phyloP scores from a whole-genome alignment of 179 eudicot species.

The Silene vulgaris region DNA sequence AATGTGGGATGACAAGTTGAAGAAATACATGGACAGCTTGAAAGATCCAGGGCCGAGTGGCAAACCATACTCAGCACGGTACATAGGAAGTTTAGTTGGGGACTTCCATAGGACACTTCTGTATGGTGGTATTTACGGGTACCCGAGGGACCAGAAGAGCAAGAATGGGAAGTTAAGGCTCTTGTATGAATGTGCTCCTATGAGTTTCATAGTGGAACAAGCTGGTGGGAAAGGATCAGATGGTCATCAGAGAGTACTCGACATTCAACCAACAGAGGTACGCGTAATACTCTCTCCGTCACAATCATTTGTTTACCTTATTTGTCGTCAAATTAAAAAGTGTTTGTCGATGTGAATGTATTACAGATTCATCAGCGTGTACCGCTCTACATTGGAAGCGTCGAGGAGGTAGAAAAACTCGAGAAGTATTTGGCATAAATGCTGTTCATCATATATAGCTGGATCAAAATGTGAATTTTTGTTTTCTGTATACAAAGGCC shows the following conservation, averaged over 20 bases:
- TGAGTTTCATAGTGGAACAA: slow-evolving; percentile 90
- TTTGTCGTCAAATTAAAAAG: not conserved
- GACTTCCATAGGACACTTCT: slow-evolving; percentile 81
- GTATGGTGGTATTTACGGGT: slow-evolving; percentile 91
- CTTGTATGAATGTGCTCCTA: slow-evolving; percentile 92
- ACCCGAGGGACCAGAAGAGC: slow-evolving; percentile 79
- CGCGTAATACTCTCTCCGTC: not conserved
- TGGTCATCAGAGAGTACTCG: slow-evolving; percentile 69
- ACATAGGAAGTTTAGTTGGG: slow-evolving; percentile 88
- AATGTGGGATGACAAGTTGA: slow-evolving; percentile 85
- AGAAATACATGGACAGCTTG: slow-evolving; percentile 73
- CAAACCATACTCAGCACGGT: slow-evolving; percentile 81
- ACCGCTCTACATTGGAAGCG: slow-evolving; percentile 83
- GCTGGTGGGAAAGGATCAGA: slow-evolving; percentile 97
- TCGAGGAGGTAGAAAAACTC: slow-evolving; percentile 81
- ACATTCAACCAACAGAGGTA: slow-evolving; percentile 79
- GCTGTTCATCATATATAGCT: not conserved
- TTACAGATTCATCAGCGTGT: slow-evolving; percentile 89
- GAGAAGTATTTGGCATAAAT: slow-evolving; percentile 73
- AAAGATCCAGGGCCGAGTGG: slow-evolving; percentile 85
- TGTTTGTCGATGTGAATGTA: not conserved
- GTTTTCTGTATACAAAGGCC: not conserved
- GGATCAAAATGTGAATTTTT: not conserved
- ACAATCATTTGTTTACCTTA: too few species aligned
- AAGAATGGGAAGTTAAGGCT: slow-evolving; percentile 86